Conservation (phyloP, 768 basidiomycete genomes). For the Pleurotus ostreatus region DNA sequence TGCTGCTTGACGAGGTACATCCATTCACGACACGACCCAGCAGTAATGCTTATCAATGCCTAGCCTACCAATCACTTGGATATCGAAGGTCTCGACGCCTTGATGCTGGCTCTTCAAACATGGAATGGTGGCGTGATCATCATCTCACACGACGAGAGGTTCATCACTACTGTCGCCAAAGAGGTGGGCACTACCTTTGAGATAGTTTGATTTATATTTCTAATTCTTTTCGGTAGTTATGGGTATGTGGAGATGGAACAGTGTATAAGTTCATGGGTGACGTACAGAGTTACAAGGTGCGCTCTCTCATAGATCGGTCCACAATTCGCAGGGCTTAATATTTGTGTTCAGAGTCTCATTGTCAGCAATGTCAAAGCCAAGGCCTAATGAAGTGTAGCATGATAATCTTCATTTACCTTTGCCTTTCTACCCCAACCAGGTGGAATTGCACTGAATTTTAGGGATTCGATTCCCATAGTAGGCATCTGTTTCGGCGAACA, state of each 20-base stretch:
- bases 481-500: too few relatives aligned
- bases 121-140: slow-evolving; percentile 94
- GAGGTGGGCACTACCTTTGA: slow-evolving; percentile 46
- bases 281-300: slow-evolving; percentile 87
- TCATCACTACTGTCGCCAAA: slow-evolving; percentile 85
- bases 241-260: slow-evolving; percentile 87
- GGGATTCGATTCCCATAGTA: too few relatives aligned
- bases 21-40: not conserved
- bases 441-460: too few relatives aligned
- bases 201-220: not conserved
- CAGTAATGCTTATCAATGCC: slow-evolving; percentile 3
- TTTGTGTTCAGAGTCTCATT: slow-evolving; percentile 57
- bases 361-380: slow-evolving; percentile 66
- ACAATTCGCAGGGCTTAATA: too few relatives aligned
- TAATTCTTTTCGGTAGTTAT: slow-evolving; percentile 50
- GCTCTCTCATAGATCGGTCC: too few relatives aligned
- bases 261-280: slow-evolving; percentile 86
- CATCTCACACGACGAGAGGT: slow-evolving; percentile 94
- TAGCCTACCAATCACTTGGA: slow-evolving; percentile 94
- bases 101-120: slow-evolving; percentile 74
- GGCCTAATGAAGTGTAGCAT: slow-evolving; percentile 27
- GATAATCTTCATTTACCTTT: too few relatives aligned
- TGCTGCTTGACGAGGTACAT: slow-evolving; percentile 88
- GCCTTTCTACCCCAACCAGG: too few relatives aligned
- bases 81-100: slow-evolving; percentile 95